Conservation (phyloP, 768 basidiomycete genomes). For the Calocybe gangraenosa region DNA sequence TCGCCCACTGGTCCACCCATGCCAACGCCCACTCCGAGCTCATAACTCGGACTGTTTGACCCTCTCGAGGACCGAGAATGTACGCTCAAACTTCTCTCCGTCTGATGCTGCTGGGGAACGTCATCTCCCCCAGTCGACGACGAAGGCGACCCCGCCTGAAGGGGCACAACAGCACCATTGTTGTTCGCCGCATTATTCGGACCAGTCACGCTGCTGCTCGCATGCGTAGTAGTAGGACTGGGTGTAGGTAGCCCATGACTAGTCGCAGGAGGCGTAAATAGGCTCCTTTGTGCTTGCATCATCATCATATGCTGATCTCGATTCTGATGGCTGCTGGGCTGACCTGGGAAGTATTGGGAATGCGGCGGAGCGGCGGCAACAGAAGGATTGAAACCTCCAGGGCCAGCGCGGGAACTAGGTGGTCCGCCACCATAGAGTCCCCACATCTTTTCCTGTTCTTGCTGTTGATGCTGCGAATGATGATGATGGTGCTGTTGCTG, state of each 20-base stretch:
- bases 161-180: background rate
- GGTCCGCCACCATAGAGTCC: slow-evolving; percentile 25
- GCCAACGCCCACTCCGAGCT: slow-evolving; percentile 12
- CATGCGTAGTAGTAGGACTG: slow-evolving; percentile 10
- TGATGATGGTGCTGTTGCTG: slow-evolving; percentile 8
- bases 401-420: slow-evolving; percentile 15
- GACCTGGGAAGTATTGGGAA: slow-evolving; percentile 3
- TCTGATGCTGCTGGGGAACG: background rate
- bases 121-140: slow-evolving; percentile 1
- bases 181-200: background rate
- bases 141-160: slow-evolving; percentile 9
- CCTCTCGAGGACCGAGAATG: slow-evolving; percentile 9
- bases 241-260: slow-evolving; percentile 31
- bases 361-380: no score
- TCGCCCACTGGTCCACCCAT: slow-evolving; percentile 6
- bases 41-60: slow-evolving; percentile 15
- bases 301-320: slow-evolving; percentile 18
- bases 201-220: background rate
- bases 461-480: slow-evolving; percentile 16
- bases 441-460: slow-evolving; percentile 24
- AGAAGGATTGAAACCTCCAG: no score
- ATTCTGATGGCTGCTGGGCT: slow-evolving; percentile 9
- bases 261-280: slow-evolving; percentile 40
- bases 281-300: slow-evolving; percentile 27
- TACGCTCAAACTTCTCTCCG: slow-evolving; percentile 10